Base-by-base conservation (phyloP, 1,284 basidiomycete genomes). In the Hortiboletus rubellus region DNA sequence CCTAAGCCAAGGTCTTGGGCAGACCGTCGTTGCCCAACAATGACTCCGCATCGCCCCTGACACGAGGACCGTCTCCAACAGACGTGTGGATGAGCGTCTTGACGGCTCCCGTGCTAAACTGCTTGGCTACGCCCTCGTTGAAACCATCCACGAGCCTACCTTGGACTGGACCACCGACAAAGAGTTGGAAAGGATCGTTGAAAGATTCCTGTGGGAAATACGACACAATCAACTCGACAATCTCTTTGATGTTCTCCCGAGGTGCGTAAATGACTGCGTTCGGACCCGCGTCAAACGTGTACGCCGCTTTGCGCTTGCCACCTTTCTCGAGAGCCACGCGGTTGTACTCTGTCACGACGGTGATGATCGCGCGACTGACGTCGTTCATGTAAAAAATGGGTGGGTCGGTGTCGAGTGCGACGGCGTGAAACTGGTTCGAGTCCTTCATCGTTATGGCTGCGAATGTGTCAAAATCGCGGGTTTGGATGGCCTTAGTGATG, bases 361-460 rank as follows among this genome's bases (percentile, higher is more conserved):
- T 80, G 67, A 97, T 92, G 76, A 98, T 92, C 31, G 91, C 76
- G 33, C 90, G 83, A 61, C 88, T 92, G 64, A 96, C 92, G 74
- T 99, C 96, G 80, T 98, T 99, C 85, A 99, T 89, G 81, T 99
- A 99, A 75, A 99, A 98, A 76, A 99, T 99, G 46, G 96, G 97
- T 1, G 96, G 97, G 47, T 89, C 83, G 0, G 96, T 99, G 78
- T 99, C 97, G 64, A 99, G 87, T 59, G 92, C 93, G 65, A 97
- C 94, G 27, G 96, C 96, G 73, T 99, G 96, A 85, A 99, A 99
- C 77, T 94, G 91, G 79, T 98, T 99, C 60, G 94, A 96, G 75
- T 99, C 96, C 58, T 85, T 86, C 94, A 98, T 99, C 34, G 96
- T 99, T 72, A 98, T 85, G 52, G 79, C 78, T 3, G 95, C 96